Evolutionary conservation across 805 yeast species (phyloP).

Genomic region (Starmerella vaccinii): DNA sequence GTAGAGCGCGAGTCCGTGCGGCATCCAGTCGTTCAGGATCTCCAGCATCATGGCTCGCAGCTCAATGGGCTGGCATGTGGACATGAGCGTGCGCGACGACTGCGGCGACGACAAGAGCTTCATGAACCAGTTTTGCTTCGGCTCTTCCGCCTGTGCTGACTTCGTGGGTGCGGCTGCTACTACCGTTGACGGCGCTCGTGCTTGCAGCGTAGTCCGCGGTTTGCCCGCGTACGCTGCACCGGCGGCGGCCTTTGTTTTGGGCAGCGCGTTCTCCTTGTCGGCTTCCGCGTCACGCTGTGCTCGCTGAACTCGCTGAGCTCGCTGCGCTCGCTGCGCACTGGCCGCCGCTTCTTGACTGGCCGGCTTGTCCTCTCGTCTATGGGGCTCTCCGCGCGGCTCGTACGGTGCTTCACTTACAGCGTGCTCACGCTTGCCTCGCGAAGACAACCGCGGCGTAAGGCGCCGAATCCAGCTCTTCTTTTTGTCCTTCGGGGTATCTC

Average conservation of each 20-base stretch:
- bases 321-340: too few relatives aligned
- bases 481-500: constrained; percentile 6
- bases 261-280: constrained; percentile 14
- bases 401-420: not conserved
- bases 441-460: constrained; percentile 17
- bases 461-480: constrained; percentile 21
- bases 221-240: not conserved
- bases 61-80: constrained; percentile 25
- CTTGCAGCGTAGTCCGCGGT: too few relatives aligned
- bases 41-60: constrained; percentile 29
- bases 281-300: not conserved
- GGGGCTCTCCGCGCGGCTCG: not conserved
- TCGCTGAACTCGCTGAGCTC: too few relatives aligned
- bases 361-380: not conserved
- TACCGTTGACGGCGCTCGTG: too few relatives aligned
- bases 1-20: constrained; percentile 31
- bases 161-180: not conserved
- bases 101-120: constrained; percentile 25
- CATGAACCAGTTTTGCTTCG: constrained; percentile 33
- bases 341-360: not conserved
- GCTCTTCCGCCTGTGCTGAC: constrained; percentile 20
- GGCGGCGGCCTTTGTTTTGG: not conserved
- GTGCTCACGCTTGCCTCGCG: constrained; percentile 6
- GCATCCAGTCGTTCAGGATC: constrained; percentile 31
- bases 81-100: constrained; percentile 24